Evolutionary conservation across 306 rosid species (phyloP).

Genomic region (Comarum palustre): DNA sequence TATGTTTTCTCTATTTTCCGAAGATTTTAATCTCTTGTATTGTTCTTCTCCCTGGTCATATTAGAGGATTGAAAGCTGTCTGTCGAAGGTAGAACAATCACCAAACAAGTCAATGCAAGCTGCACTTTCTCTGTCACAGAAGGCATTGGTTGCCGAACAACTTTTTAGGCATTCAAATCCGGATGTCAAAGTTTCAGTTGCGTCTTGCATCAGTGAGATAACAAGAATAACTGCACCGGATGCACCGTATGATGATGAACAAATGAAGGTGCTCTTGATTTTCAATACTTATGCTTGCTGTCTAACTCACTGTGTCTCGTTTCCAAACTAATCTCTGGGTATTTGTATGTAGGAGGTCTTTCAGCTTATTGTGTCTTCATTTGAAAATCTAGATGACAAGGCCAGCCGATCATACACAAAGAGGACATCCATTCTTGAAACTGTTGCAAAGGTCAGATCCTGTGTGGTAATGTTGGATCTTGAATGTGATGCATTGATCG

Average conservation of each 20-base stretch:
- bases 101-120: conserved; percentile 63
- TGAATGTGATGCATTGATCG: conserved; percentile 75
- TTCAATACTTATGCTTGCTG: not conserved
- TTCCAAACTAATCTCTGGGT: not conserved
- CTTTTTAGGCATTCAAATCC: conserved; percentile 63
- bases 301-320: not conserved
- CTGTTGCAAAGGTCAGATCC: conserved; percentile 88
- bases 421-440: conserved; percentile 74
- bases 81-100: conserved; percentile 80
- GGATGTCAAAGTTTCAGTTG: conserved; percentile 84
- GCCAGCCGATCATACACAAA: conserved; percentile 60
- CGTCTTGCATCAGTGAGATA: conserved; percentile 86
- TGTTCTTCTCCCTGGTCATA: conserved; percentile 22
- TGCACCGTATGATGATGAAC: conserved; percentile 86
- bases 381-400: conserved; percentile 71
- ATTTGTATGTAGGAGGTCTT: conserved; percentile 67
- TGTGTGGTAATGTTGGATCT: conserved; percentile 96
- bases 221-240: conserved; percentile 97
- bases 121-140: conserved; percentile 70
- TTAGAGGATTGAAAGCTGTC: conserved; percentile 57
- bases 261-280: conserved; percentile 67
- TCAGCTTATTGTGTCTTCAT: conserved; percentile 78
- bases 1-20: not conserved
- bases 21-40: not conserved
- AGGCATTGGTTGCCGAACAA: conserved; percentile 55